Conservation (phyloP, 1,139 yeast genomes). For the Magnusiomyces tetraspermus region DNA sequence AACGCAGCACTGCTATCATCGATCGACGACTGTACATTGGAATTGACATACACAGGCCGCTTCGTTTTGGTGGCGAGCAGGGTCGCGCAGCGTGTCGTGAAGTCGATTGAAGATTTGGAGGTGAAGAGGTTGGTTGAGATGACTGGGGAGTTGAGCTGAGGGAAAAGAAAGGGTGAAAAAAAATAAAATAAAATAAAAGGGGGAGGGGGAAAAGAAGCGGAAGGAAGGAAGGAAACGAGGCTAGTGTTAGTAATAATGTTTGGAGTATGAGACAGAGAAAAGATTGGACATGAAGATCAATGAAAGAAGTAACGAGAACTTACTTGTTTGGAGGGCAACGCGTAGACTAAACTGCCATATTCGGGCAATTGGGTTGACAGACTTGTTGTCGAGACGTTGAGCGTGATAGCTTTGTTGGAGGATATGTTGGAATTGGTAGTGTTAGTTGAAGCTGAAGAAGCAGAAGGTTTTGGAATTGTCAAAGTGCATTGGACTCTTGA, state of each 20-base stretch:
- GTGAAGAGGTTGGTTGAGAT: conserved; percentile 9
- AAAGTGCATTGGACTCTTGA: not conserved
- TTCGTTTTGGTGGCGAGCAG: conserved; percentile 5
- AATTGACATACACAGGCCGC: conserved; percentile 12
- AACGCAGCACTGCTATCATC: conserved; percentile 2
- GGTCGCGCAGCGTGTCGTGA: conserved; percentile 7
- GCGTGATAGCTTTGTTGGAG: too few relatives aligned
- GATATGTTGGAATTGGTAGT: not conserved
- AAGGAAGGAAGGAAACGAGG: too few relatives aligned
- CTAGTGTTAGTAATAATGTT: too few relatives aligned
- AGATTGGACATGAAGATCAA: not conserved
- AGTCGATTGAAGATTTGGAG: conserved; percentile 11
- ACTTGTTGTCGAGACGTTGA: conserved; percentile 4
- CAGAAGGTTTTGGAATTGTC: not conserved
- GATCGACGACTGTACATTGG: conserved; percentile 7
- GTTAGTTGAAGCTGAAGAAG: not conserved
- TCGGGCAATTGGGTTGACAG: conserved; percentile 1
- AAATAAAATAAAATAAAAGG: not conserved
- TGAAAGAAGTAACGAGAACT: not conserved
- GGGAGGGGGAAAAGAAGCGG: too few relatives aligned
- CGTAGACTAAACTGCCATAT: conserved; percentile 11
- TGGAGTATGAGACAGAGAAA: too few relatives aligned
- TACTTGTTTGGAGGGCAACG: not conserved
- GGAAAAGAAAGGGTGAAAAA: not conserved
- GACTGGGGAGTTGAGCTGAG: conserved; percentile 1